Base-by-base conservation (phyloP, 2,329 filamentous ascomycete species). In the Pestalotiopsis sp. region DNA sequence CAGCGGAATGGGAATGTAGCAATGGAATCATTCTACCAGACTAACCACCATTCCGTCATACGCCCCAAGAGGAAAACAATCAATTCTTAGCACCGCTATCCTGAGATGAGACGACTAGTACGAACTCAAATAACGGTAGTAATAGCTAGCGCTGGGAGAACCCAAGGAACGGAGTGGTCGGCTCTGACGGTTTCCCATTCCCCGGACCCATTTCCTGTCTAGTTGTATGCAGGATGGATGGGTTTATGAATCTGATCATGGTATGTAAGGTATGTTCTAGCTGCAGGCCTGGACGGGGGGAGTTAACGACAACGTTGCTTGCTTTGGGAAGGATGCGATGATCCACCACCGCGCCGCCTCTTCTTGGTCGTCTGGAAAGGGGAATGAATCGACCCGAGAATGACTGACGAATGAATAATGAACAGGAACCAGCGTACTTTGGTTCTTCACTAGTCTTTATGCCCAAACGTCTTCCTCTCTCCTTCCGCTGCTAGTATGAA, bases 21-120 rank as follows among this genome's bases (percentile, higher is more conserved):
- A 36, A 62, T 62, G 59, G n/a, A 62, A 36, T 62, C 59, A 62
- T 36, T 62, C 36, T 36, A 14, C 17, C 25, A 27, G 20, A 36
- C 31, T 36, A 36, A 6, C 31, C 9, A 36, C 31, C 2, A 36
- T 36, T 36, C 31, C 31, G 31, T 36, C 31, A 36, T 36, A 36
- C 6, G 31, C 31, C 31, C 31, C 31, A 36, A 36, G 31, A 36
- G 31, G 6, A 36, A 12, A 20, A 62, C 27, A 27, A 20, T 27
- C 23, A 17, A 62, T 62, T 62, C 31, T 17, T 38, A 14, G 17
- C 38, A 11, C 36, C 17, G 31, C 31, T 62, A 36, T 62, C 36
- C 23, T 62, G 25, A 62, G 59, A 62, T 62, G 59, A 62, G 31
- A 39, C n/a, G 27, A 62, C 59, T 62, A 62, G 59, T 36, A 20